phyloP scores from a whole-genome alignment of 108 stramenopile species.

The Nannochloropsis gaditana region DNA sequence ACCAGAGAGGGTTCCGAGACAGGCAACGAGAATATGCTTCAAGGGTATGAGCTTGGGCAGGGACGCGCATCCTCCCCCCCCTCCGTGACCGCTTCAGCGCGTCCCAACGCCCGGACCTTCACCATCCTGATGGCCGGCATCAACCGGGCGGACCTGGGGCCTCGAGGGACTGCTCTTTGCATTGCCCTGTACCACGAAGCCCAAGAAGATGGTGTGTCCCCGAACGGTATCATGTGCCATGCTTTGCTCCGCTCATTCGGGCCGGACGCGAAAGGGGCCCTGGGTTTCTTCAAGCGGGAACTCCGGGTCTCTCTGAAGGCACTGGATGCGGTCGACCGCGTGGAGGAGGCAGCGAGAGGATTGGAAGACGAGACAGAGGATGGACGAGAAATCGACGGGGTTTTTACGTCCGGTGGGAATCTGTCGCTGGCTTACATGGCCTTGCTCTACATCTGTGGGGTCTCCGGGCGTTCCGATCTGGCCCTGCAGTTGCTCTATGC shows the following conservation, averaged over 20 bases:
- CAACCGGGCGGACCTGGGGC: background rate
- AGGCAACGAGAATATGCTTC: background rate
- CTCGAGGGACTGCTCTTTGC: background rate
- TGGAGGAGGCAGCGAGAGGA: background rate
- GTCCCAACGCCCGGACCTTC: constrained; percentile 1
- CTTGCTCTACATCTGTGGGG: background rate
- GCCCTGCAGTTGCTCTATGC: constrained; percentile 3
- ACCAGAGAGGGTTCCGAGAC: background rate
- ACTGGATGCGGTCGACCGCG: background rate
- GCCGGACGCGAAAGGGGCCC: background rate
- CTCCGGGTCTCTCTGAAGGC: background rate
- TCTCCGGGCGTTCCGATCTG: background rate
- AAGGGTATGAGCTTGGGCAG: background rate
- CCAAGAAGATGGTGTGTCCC: background rate
- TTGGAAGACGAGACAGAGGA: background rate
- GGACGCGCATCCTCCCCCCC: background rate
- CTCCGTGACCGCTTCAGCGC: background rate
- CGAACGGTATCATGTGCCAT: constrained; percentile 13
- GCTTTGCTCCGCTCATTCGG: background rate
- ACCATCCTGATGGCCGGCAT: background rate
- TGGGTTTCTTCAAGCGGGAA: constrained; percentile 12
- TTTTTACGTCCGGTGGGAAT: background rate
- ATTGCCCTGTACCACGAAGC: constrained; percentile 15
- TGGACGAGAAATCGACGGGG: background rate
- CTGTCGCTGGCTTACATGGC: constrained; percentile 6